Conservation (phyloP, 108 stramenopile species). For the Cyclotella kingstonii region DNA sequence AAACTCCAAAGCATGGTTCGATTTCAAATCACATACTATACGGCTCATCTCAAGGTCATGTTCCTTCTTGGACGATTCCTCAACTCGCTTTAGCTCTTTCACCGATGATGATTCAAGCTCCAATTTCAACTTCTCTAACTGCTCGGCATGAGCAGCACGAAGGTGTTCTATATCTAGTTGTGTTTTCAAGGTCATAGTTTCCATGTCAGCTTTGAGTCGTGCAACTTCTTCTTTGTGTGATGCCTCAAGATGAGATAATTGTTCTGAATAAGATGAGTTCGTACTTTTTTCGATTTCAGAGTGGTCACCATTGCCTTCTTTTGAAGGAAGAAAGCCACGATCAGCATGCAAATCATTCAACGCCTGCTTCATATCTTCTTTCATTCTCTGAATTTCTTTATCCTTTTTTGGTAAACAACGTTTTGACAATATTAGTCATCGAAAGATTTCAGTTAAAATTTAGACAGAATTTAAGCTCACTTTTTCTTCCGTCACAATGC, state of each 20-base stretch:
- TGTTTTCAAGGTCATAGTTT: slow-evolving; percentile 17
- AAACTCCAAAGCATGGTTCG: slow-evolving; percentile 12
- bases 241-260: no score
- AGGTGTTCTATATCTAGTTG: slow-evolving; percentile 3
- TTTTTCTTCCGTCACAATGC: slow-evolving; percentile 29
- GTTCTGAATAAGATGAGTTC: no score
- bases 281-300: neutral
- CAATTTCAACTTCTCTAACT: slow-evolving; percentile 24
- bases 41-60: slow-evolving; percentile 1
- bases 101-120: slow-evolving; percentile 19
- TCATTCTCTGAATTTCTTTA: slow-evolving; percentile 34
- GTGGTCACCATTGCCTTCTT: neutral
- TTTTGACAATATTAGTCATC: neutral
- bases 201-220: slow-evolving; percentile 19
- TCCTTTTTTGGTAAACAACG: neutral
- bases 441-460: no score
- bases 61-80: slow-evolving; percentile 1
- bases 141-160: slow-evolving; percentile 19
- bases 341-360: slow-evolving; percentile 23
- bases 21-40: slow-evolving; percentile 12
- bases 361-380: slow-evolving; percentile 42
- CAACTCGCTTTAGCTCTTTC: slow-evolving; percentile 4
- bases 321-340: slow-evolving; percentile 26
- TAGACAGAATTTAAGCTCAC: no score
- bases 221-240: slow-evolving; percentile 17